Percentiles rank a stretch among this genome's conserved stretches.
Evolutionary conservation across 2,329 filamentous ascomycete species (phyloP).

Genomic region (Stachybotrys echinatus): DNA sequence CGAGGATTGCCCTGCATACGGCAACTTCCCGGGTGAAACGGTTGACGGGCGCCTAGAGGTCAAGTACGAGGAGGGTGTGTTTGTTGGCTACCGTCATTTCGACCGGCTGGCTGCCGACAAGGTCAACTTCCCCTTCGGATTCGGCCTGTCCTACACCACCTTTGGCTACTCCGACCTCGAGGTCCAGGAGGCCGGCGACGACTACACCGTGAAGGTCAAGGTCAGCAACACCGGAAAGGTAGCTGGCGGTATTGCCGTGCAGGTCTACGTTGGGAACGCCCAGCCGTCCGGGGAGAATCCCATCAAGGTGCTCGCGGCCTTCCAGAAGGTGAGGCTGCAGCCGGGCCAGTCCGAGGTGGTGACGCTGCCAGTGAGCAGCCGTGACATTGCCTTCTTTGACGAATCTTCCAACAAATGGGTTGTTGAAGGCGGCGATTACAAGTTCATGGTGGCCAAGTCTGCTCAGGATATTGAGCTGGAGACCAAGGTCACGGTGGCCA

Average conservation of each 20-base stretch:
- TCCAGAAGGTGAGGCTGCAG: constrained; percentile 49
- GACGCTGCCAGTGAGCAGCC: constrained; percentile 12
- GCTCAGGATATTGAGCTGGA: constrained; percentile 12
- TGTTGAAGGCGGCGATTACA: constrained; percentile 20
- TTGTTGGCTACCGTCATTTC: constrained; percentile 64
- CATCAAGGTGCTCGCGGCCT: constrained; percentile 62
- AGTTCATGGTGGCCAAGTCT: constrained; percentile 8
- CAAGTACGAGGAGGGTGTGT: constrained; percentile 65
- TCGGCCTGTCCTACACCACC: constrained; percentile 35
- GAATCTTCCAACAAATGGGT: constrained; percentile 18
- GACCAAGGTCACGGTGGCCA: constrained; percentile 1
- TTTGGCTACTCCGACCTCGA: constrained; percentile 58
- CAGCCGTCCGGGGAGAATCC: constrained; percentile 13
- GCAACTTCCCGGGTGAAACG: constrained; percentile 52
- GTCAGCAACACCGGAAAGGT: constrained; percentile 55
- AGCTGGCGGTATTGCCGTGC: constrained; percentile 47
- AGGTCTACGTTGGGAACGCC: constrained; percentile 40
- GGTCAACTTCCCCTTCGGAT: constrained; percentile 61
- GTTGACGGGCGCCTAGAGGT: constrained; percentile 45
- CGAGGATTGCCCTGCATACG: constrained; percentile 60
- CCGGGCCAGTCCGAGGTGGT: constrained; percentile 17
- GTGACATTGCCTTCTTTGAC: constrained; percentile 23
- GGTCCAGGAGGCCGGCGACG: constrained; percentile 17
- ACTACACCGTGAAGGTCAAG: constrained; percentile 38
- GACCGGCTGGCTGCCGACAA: constrained; percentile 52